A percentile compares a stretch with the other conserved stretches of the same genome.
Conservation (phyloP, 441 rosid species). For the Pelargonium cotyledonis region DNA sequence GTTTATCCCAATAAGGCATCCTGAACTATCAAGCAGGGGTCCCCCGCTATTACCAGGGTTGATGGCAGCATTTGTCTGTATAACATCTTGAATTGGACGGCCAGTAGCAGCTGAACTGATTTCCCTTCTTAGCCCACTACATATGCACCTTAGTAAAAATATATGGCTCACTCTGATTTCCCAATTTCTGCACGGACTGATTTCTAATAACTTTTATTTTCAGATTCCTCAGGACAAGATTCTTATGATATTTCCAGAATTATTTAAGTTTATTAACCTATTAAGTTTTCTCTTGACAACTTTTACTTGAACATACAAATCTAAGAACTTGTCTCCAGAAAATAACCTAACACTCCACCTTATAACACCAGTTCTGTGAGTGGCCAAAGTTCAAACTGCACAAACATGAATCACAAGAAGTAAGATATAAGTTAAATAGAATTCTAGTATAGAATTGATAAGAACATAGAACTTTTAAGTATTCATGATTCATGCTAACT, state of each 20-base stretch:
- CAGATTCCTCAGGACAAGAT: too few relatives aligned
- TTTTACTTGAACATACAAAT: neutral
- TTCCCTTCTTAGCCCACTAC: slow-evolving; percentile 90
- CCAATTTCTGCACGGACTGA: too few relatives aligned
- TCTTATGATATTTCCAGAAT: too few relatives aligned
- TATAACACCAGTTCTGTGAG: slow-evolving; percentile 91
- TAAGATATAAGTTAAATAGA: neutral
- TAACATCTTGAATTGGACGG: slow-evolving; percentile 98
- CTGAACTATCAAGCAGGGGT: slow-evolving; percentile 91
- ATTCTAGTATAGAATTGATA: neutral
- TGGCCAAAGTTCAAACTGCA: slow-evolving; percentile 95
- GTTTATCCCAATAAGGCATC: slow-evolving; percentile 83
- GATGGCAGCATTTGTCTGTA: slow-evolving; percentile 93
- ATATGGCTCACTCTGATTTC: too few relatives aligned
- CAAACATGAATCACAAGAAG: slow-evolving; percentile 16
- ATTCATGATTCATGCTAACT: neutral
- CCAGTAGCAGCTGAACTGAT: slow-evolving; percentile 98
- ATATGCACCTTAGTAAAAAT: slow-evolving; percentile 4
- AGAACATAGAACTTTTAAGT: neutral
- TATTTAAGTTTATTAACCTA: too few relatives aligned
- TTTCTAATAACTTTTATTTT: too few relatives aligned
- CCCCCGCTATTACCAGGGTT: slow-evolving; percentile 99
- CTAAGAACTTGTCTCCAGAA: neutral
- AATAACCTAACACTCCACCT: slow-evolving; percentile 41
- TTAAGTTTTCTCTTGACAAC: too few relatives aligned